Base-by-base conservation (phyloP, 2,329 filamentous ascomycete genomes). In the Diaporthe australafricana region DNA sequence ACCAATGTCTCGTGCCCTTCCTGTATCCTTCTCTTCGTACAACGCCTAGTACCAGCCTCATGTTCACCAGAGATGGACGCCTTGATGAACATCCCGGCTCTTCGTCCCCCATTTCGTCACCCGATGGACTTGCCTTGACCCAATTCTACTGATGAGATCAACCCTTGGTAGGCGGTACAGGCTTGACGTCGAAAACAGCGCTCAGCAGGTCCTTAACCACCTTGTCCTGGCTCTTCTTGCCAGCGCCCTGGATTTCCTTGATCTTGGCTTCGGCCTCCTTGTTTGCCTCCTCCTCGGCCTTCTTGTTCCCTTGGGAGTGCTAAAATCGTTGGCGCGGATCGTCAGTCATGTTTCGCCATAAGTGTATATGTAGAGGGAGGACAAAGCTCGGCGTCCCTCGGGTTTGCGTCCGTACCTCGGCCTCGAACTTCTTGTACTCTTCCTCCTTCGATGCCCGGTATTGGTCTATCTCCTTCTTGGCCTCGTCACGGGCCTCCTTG, bases 391-490 rank as follows among this genome's bases (percentile, higher is more conserved):
- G 9, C 8, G 32, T 22, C 7, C 25, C n/a, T 25, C 3, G 12
- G 17, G 20, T n/a, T 35, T 5, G 45, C 50, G n/a, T 17, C 35
- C 79, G 57, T 81, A 89, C 88, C 85, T 90, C 86, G 75, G 94
- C 89, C 87, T 98, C 95, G 79, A 97, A 98, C 81, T 93, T 92
- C 88, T 96, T 96, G 87, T 95, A 98, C 84, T 98, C 96, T 45
- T 93, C 89, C 80, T 99, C 96, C 87, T 98, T 99, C 78, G 92
- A 85, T 79, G 92, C 90, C 82, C 92, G 91, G 87, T 99, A 98
- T 70, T 94, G 93, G 76, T 98, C 94, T 80, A 99, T 98, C 83
- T 99, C 96, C 85, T 97, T 97, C 86, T 98, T 97, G 75, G 96
- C 96, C 84, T 99, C 96, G 80, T 94, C 91, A 81, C 96, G 94